These are phyloP conservation scores for Oldenlandia corymbosa DNA, from an alignment of 257 asterid species.

Conservation along the genomic window DNA sequence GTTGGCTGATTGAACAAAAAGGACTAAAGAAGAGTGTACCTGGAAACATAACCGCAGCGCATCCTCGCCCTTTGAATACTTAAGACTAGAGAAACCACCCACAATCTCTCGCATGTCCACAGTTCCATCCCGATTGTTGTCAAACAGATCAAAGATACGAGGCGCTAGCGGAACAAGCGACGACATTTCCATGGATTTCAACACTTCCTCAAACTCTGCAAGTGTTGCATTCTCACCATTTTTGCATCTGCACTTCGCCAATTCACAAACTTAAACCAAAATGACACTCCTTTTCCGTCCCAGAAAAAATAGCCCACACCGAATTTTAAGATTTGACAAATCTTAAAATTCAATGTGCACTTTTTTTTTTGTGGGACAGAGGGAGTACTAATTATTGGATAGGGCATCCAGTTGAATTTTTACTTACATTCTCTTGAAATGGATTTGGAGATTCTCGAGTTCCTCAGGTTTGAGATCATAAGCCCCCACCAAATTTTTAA, in stretches of 20 bases:
- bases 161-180: constrained; percentile 62
- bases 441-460: constrained; percentile 52
- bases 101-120: constrained; percentile 84
- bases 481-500: constrained; percentile 68
- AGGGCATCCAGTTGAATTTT: too few relatives aligned
- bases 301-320: too few relatives aligned
- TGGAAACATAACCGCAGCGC: constrained; percentile 84
- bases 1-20: too few relatives aligned
- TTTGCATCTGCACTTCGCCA: constrained; percentile 46
- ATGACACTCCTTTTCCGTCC: too few relatives aligned
- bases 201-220: constrained; percentile 63
- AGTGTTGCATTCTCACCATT: constrained; percentile 64
- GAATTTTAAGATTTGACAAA: too few relatives aligned
- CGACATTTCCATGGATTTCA: constrained; percentile 71
- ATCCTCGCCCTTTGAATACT: constrained; percentile 80
- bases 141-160: constrained; percentile 70
- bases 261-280: background rate
- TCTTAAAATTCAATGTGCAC: too few relatives aligned
- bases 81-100: constrained; percentile 76
- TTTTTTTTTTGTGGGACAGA: too few relatives aligned
- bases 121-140: constrained; percentile 70
- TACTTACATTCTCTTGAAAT: constrained; percentile 61
- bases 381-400: too few relatives aligned
- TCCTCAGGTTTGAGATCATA: constrained; percentile 85
- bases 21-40: constrained; percentile 20